phyloP scores from a whole-genome alignment of 2,329 filamentous ascomycete genomes.

The Penicillium janthinellum region DNA sequence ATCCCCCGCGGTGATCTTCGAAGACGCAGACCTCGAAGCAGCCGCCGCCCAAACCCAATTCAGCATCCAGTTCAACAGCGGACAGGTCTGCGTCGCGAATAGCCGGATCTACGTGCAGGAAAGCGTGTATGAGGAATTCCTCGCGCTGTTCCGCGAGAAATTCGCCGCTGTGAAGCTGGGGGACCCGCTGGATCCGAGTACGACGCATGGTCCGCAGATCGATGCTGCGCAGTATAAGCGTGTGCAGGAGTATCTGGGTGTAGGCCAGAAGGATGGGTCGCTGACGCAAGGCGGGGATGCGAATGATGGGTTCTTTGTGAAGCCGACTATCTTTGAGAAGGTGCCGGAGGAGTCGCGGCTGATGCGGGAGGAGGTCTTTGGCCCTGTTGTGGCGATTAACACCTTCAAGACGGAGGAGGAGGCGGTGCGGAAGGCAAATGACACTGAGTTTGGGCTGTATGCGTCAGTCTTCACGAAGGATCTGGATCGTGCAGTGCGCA shows the following conservation, averaged over 20 bases:
- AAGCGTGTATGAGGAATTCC: slow-evolving; percentile 79
- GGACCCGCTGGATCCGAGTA: slow-evolving; percentile 74
- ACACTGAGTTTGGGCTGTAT: slow-evolving; percentile 37
- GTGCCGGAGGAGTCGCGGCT: slow-evolving; percentile 53
- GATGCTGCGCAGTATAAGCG: slow-evolving; percentile 80
- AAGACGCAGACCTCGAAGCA: slow-evolving; percentile 48
- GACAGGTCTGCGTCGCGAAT: slow-evolving; percentile 64
- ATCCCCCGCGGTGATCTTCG: slow-evolving; percentile 37
- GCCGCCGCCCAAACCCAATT: slow-evolving; percentile 46
- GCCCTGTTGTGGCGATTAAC: slow-evolving; percentile 47
- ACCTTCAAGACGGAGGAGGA: slow-evolving; percentile 55
- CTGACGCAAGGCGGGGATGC: slow-evolving; percentile 70
- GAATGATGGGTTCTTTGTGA: slow-evolving; percentile 80
- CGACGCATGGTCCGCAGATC: slow-evolving; percentile 84
- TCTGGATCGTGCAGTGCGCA: slow-evolving; percentile 30
- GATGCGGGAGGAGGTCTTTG: slow-evolving; percentile 47
- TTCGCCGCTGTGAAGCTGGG: slow-evolving; percentile 72
- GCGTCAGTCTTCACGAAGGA: slow-evolving; percentile 36
- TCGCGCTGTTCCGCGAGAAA: slow-evolving; percentile 73
- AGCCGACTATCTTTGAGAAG: slow-evolving; percentile 80
- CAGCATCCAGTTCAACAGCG: slow-evolving; percentile 58
- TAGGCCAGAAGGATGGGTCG: slow-evolving; percentile 64
- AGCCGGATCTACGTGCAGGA: slow-evolving; percentile 80
- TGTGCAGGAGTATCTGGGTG: slow-evolving; percentile 74
- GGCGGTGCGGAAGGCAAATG: slow-evolving; percentile 57